Evolutionary conservation across 148 eudicot species (phyloP).

Genomic region (Salicornia ramosissima): DNA sequence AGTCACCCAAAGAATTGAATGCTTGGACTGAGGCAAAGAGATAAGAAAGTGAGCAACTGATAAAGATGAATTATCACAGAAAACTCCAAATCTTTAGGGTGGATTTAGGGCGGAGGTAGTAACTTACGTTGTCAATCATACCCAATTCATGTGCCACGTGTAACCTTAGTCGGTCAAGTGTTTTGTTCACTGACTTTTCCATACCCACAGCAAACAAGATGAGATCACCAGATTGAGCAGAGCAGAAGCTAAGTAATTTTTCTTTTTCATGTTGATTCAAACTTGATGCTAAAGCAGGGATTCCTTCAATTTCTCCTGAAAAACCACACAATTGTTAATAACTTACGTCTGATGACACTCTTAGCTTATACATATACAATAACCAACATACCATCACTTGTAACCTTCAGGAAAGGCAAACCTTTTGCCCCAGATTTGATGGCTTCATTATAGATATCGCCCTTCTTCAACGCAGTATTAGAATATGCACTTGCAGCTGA

Average conservation of each 20-base stretch:
- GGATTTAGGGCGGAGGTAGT: no score
- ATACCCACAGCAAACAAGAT: slow-evolving; percentile 84
- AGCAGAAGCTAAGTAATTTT: slow-evolving; percentile 44
- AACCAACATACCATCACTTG: slow-evolving; percentile 53
- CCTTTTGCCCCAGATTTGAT: slow-evolving; percentile 94
- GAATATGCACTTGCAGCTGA: slow-evolving; percentile 75
- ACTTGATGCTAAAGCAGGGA: slow-evolving; percentile 70
- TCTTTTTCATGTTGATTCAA: slow-evolving; percentile 45
- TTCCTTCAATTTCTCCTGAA: slow-evolving; percentile 77
- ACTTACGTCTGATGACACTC: background rate
- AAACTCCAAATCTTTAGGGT: slow-evolving; percentile 11
- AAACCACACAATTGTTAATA: slow-evolving; percentile 18
- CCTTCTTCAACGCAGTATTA: slow-evolving; percentile 84
- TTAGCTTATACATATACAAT: background rate
- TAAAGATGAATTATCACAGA: background rate
- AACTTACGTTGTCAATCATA: slow-evolving; percentile 77
- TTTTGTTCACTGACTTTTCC: slow-evolving; percentile 65
- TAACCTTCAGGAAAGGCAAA: slow-evolving; percentile 85
- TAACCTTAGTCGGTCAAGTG: slow-evolving; percentile 70
- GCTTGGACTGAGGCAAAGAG: slow-evolving; percentile 47
- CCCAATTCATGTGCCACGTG: slow-evolving; percentile 69
- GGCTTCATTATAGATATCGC: slow-evolving; percentile 78
- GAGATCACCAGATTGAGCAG: slow-evolving; percentile 71
- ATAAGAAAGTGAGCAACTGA: slow-evolving; percentile 4
- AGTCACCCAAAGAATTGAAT: slow-evolving; percentile 90